Conservation (phyloP, 2,329 filamentous ascomycete species). For the Colletotrichum sp. region DNA sequence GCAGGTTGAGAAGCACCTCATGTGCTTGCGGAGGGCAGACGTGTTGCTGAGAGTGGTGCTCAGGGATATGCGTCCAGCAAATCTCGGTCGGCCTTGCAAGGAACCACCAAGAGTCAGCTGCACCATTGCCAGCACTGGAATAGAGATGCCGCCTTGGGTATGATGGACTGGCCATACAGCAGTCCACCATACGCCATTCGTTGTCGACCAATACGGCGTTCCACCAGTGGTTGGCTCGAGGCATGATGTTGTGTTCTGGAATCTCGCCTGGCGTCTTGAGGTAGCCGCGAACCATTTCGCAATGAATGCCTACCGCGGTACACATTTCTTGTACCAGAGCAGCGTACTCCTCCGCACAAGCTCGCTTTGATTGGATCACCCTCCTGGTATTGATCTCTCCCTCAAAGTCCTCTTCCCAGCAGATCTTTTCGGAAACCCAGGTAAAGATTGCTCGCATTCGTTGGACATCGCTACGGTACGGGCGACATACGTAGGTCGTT, state of each 20-base stretch:
- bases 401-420: conserved; percentile 95
- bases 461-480: conserved; percentile 93
- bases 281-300: conserved; percentile 87
- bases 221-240: conserved; percentile 97
- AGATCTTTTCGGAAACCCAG: conserved; percentile 94
- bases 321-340: conserved; percentile 94
- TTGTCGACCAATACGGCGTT: conserved; percentile 92
- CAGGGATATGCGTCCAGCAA: conserved; percentile 94
- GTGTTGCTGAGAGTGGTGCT: conserved; percentile 88
- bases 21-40: conserved; percentile 87
- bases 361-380: conserved; percentile 83
- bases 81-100: conserved; percentile 86
- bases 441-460: conserved; percentile 93
- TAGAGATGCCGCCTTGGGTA: conserved; percentile 81
- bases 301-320: conserved; percentile 81
- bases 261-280: conserved; percentile 88
- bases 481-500: conserved; percentile 90
- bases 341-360: conserved; percentile 88
- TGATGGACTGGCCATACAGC: conserved; percentile 87
- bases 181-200: conserved; percentile 97
- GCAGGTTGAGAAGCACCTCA: conserved; percentile 84
- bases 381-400: conserved; percentile 81
- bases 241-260: conserved; percentile 78
- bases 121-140: conserved; percentile 70
- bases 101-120: conserved; percentile 92